A percentile compares a stretch with the other conserved stretches of the same genome.
Conservation (phyloP, 139 green algal genomes). For the Yamagishiella unicocca region DNA sequence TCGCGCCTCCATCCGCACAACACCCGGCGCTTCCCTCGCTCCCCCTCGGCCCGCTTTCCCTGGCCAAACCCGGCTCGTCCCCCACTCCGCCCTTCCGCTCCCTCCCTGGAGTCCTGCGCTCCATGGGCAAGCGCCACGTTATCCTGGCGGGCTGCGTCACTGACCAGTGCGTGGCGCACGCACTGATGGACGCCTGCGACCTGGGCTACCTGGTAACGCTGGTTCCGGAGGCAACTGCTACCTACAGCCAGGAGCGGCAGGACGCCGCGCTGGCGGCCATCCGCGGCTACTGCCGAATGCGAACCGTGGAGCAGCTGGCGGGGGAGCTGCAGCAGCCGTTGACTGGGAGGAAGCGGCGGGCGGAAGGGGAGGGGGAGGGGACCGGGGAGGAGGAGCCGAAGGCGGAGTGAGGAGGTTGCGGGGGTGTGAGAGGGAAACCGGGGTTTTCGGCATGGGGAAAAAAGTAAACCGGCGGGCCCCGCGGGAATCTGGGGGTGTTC, state of each 20-base stretch:
- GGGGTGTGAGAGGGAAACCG: too few species aligned
- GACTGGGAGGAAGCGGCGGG: not conserved
- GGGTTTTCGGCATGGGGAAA: too few species aligned
- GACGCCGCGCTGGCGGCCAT: constrained; percentile 55
- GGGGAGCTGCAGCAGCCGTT: constrained; percentile 60
- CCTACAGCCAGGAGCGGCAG: constrained; percentile 67
- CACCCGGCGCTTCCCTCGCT: too few species aligned
- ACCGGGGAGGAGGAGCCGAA: not conserved
- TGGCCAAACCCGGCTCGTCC: too few species aligned
- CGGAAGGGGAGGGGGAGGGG: not conserved
- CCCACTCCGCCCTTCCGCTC: too few species aligned
- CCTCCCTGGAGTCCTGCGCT: constrained; percentile 42
- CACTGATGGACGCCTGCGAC: constrained; percentile 75
- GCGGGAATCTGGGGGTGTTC: too few species aligned
- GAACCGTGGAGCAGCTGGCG: constrained; percentile 57
- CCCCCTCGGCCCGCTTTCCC: too few species aligned
- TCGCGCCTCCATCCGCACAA: too few species aligned
- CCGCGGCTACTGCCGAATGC: constrained; percentile 73
- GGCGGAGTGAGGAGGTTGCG: too few species aligned
- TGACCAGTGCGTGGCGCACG: constrained; percentile 83
- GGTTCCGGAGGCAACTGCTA: constrained; percentile 54
- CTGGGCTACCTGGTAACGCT: constrained; percentile 77
- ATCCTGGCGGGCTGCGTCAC: constrained; percentile 77
- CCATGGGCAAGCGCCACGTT: constrained; percentile 67
- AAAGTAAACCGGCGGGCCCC: too few species aligned